A percentile compares a stretch with the other conserved stretches of the same genome.
phyloP scores from a whole-genome alignment of 2,329 filamentous ascomycete species.

The Ilyonectria mors-panacis region DNA sequence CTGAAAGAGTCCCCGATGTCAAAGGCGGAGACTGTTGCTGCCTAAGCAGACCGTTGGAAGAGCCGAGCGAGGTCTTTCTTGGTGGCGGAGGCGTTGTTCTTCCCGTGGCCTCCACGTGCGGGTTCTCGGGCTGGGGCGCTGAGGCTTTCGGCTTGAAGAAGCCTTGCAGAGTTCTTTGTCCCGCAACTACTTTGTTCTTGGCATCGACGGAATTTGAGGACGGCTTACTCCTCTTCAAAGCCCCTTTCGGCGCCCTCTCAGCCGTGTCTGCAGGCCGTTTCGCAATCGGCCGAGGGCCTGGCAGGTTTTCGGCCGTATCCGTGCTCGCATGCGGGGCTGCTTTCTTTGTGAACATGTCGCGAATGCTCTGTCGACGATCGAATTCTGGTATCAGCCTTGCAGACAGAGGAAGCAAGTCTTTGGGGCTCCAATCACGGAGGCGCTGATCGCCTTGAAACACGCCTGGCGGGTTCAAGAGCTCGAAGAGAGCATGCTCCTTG shows the following conservation, averaged over 20 bases:
- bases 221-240: slow-evolving; percentile 48
- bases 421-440: slow-evolving; percentile 75
- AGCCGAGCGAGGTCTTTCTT: slow-evolving; percentile 34
- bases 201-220: slow-evolving; percentile 36
- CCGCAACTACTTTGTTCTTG: slow-evolving; percentile 52
- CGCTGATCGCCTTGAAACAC: slow-evolving; percentile 79
- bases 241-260: slow-evolving; percentile 20
- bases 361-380: slow-evolving; percentile 85
- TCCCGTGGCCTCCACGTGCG: slow-evolving; percentile 18
- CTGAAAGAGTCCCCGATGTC: slow-evolving; percentile 1
- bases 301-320: slow-evolving; percentile 2
- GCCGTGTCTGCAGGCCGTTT: slow-evolving; percentile 37
- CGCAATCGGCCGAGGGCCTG: slow-evolving; percentile 16
- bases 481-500: slow-evolving; percentile 69
- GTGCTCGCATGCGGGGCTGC: slow-evolving; percentile 25
- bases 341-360: slow-evolving; percentile 85
- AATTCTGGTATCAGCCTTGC: slow-evolving; percentile 91
- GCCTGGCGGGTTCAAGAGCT: slow-evolving; percentile 83
- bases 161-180: slow-evolving; percentile 76
- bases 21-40: slow-evolving; percentile 9
- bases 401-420: slow-evolving; percentile 80
- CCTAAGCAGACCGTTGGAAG: slow-evolving; percentile 5
- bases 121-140: slow-evolving; percentile 26
- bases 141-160: slow-evolving; percentile 77
- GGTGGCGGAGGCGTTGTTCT: slow-evolving; percentile 32